These are phyloP conservation scores for Yamadazyma taylorii DNA, from an alignment of 1,139 yeast species.

Conservation along the genomic window DNA sequence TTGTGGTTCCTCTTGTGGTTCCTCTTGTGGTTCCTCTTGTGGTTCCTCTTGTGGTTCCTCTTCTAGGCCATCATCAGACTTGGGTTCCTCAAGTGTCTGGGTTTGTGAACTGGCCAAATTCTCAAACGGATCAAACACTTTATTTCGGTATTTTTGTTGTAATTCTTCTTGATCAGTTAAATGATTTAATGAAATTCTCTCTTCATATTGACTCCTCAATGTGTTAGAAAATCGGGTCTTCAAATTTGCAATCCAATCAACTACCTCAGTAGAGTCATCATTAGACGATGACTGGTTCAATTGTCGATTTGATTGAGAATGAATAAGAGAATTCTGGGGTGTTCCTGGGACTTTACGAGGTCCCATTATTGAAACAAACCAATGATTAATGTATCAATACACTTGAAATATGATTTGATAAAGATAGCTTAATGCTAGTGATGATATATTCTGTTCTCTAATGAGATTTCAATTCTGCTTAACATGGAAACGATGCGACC, in stretches of 20 bases:
- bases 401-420: too few species aligned
- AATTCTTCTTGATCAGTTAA: conserved; percentile 30
- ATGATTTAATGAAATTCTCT: conserved; percentile 33
- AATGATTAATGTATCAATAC: too few species aligned
- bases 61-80: conserved; percentile 8
- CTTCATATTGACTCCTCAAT: conserved; percentile 37
- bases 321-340: not conserved
- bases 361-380: too few species aligned
- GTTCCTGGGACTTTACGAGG: not conserved
- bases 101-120: conserved; percentile 1
- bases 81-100: conserved; percentile 4
- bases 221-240: conserved; percentile 42
- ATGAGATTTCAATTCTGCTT: too few species aligned
- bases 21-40: conserved; percentile 6
- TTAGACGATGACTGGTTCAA: not conserved
- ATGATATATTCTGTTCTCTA: too few species aligned
- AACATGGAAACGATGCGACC: too few species aligned
- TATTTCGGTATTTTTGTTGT: conserved; percentile 24
- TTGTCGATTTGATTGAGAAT: not conserved
- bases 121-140: conserved; percentile 28
- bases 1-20: conserved; percentile 6
- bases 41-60: conserved; percentile 11
- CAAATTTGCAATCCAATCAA: conserved; percentile 53
- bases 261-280: conserved; percentile 26
- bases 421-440: too few species aligned